These are phyloP conservation scores for Pleurotus ostreatus DNA, from an alignment of 768 basidiomycete genomes.

Conservation along the genomic window DNA sequence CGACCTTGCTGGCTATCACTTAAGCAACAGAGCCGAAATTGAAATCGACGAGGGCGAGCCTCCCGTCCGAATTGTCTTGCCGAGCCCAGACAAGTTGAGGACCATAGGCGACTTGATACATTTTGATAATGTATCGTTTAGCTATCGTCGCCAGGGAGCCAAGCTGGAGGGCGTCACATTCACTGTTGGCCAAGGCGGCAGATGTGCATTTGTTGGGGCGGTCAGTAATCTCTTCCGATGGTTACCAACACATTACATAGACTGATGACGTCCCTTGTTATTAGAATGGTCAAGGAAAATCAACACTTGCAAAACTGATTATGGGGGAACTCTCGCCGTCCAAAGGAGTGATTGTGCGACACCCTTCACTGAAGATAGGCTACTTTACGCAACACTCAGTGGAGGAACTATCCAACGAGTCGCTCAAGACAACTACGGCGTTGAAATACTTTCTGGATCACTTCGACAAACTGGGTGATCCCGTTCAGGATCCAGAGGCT, in stretches of 20 bases:
- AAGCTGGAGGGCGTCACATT: conserved; percentile 28
- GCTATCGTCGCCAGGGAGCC: conserved; percentile 21
- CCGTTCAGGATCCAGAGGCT: conserved; percentile 32
- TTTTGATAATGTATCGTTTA: conserved; percentile 27
- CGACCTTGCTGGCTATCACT: conserved; percentile 34
- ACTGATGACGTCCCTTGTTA: conserved; percentile 15
- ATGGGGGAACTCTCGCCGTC: conserved; percentile 20
- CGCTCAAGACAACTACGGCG: conserved; percentile 18
- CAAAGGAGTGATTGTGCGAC: conserved; percentile 44
- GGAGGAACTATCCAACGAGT: conserved; percentile 38
- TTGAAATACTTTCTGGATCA: conserved; percentile 20
- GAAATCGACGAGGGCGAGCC: conserved; percentile 34
- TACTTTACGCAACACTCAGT: conserved; percentile 64
- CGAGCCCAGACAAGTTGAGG: conserved; percentile 22
- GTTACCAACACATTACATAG: neutral
- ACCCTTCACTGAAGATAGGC: conserved; percentile 50
- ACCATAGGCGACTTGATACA: conserved; percentile 29
- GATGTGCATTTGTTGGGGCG: conserved; percentile 38
- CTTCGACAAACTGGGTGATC: conserved; percentile 26
- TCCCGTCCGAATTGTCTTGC: conserved; percentile 29
- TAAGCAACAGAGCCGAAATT: conserved; percentile 33
- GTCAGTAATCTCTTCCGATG: conserved; percentile 3
- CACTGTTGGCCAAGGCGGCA: conserved; percentile 31
- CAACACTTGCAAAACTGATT: conserved; percentile 48
- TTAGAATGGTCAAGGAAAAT: conserved; percentile 54